Conservation (phyloP, 2,329 filamentous ascomycete genomes). For the Pseudonectria buxi region DNA sequence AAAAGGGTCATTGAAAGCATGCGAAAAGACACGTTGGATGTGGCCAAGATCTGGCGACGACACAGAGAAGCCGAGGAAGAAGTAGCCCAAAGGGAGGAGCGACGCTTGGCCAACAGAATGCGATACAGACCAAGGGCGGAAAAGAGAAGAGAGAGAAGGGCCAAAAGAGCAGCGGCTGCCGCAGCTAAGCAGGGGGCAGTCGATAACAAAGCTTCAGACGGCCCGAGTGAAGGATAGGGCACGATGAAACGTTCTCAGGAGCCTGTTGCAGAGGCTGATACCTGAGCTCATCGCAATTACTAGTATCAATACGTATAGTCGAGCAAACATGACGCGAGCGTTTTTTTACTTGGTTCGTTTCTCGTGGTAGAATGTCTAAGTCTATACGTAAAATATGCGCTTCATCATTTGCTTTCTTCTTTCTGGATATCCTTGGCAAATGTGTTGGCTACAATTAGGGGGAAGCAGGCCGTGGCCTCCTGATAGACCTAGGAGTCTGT, state of each 20-base stretch:
- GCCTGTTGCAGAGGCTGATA: too few relatives aligned
- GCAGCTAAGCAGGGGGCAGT: background rate
- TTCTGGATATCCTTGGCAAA: slow-evolving; percentile 49
- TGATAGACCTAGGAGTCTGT: slow-evolving; percentile 46
- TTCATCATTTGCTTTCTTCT: slow-evolving; percentile 6
- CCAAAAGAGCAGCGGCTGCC: slow-evolving; percentile 6
- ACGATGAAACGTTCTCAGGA: too few relatives aligned
- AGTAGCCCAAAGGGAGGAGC: slow-evolving; percentile 11
- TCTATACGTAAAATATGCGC: background rate
- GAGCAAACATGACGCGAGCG: too few relatives aligned
- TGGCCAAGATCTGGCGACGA: slow-evolving; percentile 7
- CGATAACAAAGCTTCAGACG: too few relatives aligned
- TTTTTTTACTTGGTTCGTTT: background rate
- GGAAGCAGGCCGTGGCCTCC: slow-evolving; percentile 59
- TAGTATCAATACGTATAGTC: too few relatives aligned
- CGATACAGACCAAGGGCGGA: slow-evolving; percentile 16
- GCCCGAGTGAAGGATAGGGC: too few relatives aligned
- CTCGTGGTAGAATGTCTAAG: background rate
- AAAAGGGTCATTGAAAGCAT: slow-evolving; percentile 11
- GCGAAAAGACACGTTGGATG: slow-evolving; percentile 12
- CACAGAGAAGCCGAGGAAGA: slow-evolving; percentile 11
- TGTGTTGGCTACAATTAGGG: slow-evolving; percentile 60
- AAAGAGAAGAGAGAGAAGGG: slow-evolving; percentile 12
- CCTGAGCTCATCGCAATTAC: too few relatives aligned
- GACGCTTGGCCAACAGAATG: slow-evolving; percentile 16